Evolutionary conservation across 2,329 filamentous ascomycete species (phyloP), one percentile per base, ranked within the genome.

Genomic region (Pseudomassariella vexata): DNA sequence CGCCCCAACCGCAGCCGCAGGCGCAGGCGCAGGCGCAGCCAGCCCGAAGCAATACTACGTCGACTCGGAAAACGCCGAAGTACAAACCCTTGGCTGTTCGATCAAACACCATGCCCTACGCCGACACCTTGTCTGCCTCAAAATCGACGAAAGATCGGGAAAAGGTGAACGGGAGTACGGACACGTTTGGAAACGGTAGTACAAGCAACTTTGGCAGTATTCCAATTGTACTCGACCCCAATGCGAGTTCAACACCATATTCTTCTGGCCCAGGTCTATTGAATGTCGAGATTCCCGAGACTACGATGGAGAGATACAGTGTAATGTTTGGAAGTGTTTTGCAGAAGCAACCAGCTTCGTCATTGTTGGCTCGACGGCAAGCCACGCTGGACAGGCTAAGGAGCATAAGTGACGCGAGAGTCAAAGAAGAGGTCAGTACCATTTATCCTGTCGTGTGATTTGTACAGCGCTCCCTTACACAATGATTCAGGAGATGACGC

Each of bases 251-350:
- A n/a, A n/a, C n/a, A n/a, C n/a, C n/a, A n/a, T n/a, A n/a, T n/a
- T n/a, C n/a, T n/a, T n/a, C n/a, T n/a, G n/a, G n/a, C 6, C 32
- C 35, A 12, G 50, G 62, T 2, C 56, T 82, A 6, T 63, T 95
- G 14, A 70, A 88, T 46, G 72, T 95, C 11, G 77, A 89, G 32
- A 92, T 95, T 36, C 89, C 90, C 1, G 73, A 75, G 30, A 71
- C 85, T 34, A 77, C 82, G 40, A 69, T 96, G 70, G 90, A 95
- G 53, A 70, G 90, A 29, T 96, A 95, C 47, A 95, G 88, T 46
- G 75, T 95, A 43, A 95, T 95, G 89, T 95, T 96, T 51, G 78
- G 81, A 34, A 75, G 74, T 22, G 67, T 95, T 6, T 63, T 95
- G 17, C 47, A 53, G 28, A 72, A 76, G 39, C 55, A 56, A 6